Evolutionary conservation across 805 yeast species (phyloP).

Genomic region (Candida tibetensis): DNA sequence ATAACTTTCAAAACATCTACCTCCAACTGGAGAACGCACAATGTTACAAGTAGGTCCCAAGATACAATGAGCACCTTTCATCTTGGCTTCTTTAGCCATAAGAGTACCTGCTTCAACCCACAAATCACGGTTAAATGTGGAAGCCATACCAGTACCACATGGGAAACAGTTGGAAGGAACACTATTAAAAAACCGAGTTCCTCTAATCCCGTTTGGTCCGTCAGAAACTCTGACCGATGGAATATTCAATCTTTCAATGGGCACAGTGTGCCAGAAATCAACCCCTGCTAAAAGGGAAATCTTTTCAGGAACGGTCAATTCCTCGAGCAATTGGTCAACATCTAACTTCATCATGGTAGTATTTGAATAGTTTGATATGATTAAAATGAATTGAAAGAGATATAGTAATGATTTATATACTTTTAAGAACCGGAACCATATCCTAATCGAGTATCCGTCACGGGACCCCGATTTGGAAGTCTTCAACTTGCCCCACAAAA

Average conservation of each 20-base stretch:
- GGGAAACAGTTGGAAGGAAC: constrained; percentile 59
- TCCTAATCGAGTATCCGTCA: too few relatives aligned
- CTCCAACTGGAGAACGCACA: constrained; percentile 57
- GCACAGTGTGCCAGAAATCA: constrained; percentile 16
- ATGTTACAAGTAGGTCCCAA: constrained; percentile 51
- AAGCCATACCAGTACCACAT: constrained; percentile 57
- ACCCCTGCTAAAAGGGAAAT: constrained; percentile 35
- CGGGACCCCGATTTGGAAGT: too few relatives aligned
- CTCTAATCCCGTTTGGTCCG: constrained; percentile 66
- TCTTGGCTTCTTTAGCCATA: constrained; percentile 54
- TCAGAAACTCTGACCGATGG: constrained; percentile 30
- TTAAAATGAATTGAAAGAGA: too few relatives aligned
- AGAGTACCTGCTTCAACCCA: constrained; percentile 48
- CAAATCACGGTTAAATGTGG: constrained; percentile 53
- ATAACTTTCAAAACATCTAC: constrained; percentile 61
- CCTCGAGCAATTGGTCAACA: constrained; percentile 27
- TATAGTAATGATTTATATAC: too few relatives aligned
- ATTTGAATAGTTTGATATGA: too few relatives aligned
- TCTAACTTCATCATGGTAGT: too few relatives aligned
- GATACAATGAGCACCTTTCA: constrained; percentile 51
- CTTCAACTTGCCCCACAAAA: too few relatives aligned
- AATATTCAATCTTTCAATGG: constrained; percentile 16
- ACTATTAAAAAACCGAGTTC: constrained; percentile 51
- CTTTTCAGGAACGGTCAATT: constrained; percentile 35
- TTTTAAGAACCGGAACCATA: too few relatives aligned